Evolutionary conservation across 352 stramenopile species (phyloP).

Genomic region (Phytophthora rubi): DNA sequence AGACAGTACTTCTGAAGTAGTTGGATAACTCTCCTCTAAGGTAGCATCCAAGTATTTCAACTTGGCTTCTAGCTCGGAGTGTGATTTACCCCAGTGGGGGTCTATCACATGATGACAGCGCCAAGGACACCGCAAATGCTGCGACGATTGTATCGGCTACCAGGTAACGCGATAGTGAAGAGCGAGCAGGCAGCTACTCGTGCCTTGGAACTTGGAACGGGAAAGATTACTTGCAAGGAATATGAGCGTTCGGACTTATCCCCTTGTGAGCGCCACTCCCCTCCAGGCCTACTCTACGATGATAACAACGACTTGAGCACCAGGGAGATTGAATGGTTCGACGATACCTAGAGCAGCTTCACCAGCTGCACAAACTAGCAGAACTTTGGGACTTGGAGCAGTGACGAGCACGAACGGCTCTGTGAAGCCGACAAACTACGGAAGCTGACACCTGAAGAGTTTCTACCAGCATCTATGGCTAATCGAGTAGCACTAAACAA

Average conservation of each 20-base stretch:
- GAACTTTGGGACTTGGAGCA: slow-evolving; percentile 16
- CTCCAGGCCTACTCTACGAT: not conserved
- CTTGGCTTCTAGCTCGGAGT: no score
- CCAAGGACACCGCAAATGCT: not conserved
- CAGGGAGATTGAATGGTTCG: slow-evolving; percentile 9
- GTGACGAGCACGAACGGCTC: slow-evolving; percentile 20
- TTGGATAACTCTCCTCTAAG: no score
- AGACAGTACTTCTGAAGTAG: no score
- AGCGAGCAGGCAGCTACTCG: not conserved
- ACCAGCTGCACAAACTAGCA: not conserved
- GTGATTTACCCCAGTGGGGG: no score
- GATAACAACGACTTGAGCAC: slow-evolving; percentile 4
- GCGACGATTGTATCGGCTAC: not conserved
- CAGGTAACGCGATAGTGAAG: not conserved
- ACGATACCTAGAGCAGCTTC: not conserved
- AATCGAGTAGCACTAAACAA: not conserved
- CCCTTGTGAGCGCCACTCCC: not conserved
- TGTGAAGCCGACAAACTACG: slow-evolving; percentile 8
- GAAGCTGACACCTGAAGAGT: slow-evolving; percentile 7
- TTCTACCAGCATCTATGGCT: slow-evolving; percentile 12
- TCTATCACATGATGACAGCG: not conserved
- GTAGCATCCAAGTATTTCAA: no score
- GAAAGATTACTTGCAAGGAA: not conserved
- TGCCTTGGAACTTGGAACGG: not conserved
- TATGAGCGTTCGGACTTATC: not conserved